Evolutionary conservation across 2,329 filamentous ascomycete species (phyloP), one percentile per base, ranked within the genome.

Genomic region (Thelonectria olida): DNA sequence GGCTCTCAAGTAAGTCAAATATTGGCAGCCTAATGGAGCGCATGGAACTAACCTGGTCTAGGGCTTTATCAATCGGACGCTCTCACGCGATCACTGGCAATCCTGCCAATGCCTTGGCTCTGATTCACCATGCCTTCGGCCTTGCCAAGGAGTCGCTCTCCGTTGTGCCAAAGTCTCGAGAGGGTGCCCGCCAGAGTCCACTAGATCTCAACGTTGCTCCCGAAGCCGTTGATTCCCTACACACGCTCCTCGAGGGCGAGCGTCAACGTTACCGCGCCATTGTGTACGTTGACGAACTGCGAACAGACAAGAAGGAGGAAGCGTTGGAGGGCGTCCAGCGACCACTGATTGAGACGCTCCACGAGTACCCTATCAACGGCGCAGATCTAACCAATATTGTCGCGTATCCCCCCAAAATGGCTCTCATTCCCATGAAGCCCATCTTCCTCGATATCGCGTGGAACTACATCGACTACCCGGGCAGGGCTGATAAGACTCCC

Each of bases 391-490:
- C 83, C 41, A 95, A 95, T 67, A 81, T 99, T 23, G 94, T 98
- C 47, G 86, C 89, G 5, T 97, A 94, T 76, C 96, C 96, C 12
- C 94, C 95, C 1, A 91, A 89, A 73, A 81, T 97, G 67, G 88
- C 92, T 63, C 85, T 91, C 2, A 88, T 98, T 38, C 93, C 96
- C 0, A 90, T 97, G 53, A 99, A 99, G 81, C 96, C 96, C 25
- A 84, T 98, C 31, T 98, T 98, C 83, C 87, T 98, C 61, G 96
- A 99, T 74, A 90, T 97, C 7, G 96, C 96, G 9, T 99, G 93
- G 92, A 98, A 98, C 75, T 98, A 97, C 75, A 94, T 99, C 64
- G 88, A 93, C 49, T 99, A 99, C 74, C 93, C 94, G 0, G 89
- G 88, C 31, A 88, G 88, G 68, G 68, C 77, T 28, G 73, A 75